Base-by-base conservation (phyloP, 2,329 filamentous ascomycete species). In the Pyrenophora tritici-repentis region DNA sequence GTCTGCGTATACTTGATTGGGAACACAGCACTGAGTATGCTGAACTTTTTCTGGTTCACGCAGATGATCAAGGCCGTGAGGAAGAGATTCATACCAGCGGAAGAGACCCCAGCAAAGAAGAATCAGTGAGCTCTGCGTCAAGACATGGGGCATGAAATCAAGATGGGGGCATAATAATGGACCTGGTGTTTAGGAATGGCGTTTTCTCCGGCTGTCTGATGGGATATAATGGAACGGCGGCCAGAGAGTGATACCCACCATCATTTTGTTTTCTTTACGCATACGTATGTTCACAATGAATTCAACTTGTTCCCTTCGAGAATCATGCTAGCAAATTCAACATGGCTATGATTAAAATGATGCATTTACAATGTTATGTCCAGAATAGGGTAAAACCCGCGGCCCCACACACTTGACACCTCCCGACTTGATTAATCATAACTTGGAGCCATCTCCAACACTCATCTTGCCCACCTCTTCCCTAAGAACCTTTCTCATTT, bases 1-100 rank as follows among this genome's bases (percentile, higher is more conserved):
- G 86, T 83, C 1, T 75, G 74, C 9, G 75, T 85, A 7, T 93
- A 93, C 66, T 70, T 91, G n/a, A 78, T 79, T 8, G 86, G 85
- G 66, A 94, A 94, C 68, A 61, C 89, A 13, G 82, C 83, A 0
- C 79, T 94, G 37, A 92, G 90, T 66, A 77, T 82, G 16, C 77
- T 94, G 50, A 94, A 94, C 75, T 84, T 89, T 57, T 89, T 86
- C 74, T 94, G 90, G 90, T 93, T 93, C 71, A 80, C 83, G 63
- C 90, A 90, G 81, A 94, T 94, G 90, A 83, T 94, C 52, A 81
- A 84, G 50, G 88, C 90, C n/a, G 86, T 94, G 5, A 79, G 84
- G 55, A 91, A 90, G 78, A 81, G 90, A 16, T 94, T 94, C 66
- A 79, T 83, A 47, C 76, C 78, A 3, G 46, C 47, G 2, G 53